Conservation (phyloP, 306 rosid species). For the Purshia tridentata region DNA sequence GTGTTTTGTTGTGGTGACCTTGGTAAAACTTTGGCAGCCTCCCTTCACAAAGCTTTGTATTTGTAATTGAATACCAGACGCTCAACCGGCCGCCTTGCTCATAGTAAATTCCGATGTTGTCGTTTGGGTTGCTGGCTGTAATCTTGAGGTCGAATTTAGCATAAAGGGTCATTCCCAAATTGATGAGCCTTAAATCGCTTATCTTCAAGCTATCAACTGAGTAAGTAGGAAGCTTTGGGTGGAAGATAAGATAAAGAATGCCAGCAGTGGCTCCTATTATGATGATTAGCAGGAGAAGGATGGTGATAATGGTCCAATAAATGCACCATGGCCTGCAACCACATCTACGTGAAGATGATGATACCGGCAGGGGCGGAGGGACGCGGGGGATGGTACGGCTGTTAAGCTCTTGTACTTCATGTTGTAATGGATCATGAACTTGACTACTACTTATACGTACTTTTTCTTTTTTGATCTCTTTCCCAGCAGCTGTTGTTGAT, state of each 20-base stretch:
- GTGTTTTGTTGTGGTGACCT: constrained; percentile 77
- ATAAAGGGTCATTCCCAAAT: constrained; percentile 63
- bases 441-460: constrained; percentile 20
- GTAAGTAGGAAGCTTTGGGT: constrained; percentile 77
- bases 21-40: constrained; percentile 75
- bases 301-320: constrained; percentile 51
- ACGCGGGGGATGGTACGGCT: constrained; percentile 22
- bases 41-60: constrained; percentile 73
- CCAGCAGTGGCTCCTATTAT: constrained; percentile 59
- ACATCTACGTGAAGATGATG: not conserved
- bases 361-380: not conserved
- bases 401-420: not conserved
- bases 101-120: constrained; percentile 84
- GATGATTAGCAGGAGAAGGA: constrained; percentile 45
- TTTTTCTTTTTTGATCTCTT: constrained; percentile 29
- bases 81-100: constrained; percentile 69
- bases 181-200: constrained; percentile 60
- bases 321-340: constrained; percentile 54
- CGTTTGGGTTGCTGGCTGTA: constrained; percentile 72
- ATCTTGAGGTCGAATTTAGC: constrained; percentile 76
- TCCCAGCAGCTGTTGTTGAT: not conserved
- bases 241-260: constrained; percentile 63
- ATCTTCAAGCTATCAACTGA: constrained; percentile 63
- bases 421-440: constrained; percentile 2
- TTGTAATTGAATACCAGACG: constrained; percentile 54